phyloP scores from a whole-genome alignment of 148 eudicot genomes.

The Vaccinium vitisidaea region DNA sequence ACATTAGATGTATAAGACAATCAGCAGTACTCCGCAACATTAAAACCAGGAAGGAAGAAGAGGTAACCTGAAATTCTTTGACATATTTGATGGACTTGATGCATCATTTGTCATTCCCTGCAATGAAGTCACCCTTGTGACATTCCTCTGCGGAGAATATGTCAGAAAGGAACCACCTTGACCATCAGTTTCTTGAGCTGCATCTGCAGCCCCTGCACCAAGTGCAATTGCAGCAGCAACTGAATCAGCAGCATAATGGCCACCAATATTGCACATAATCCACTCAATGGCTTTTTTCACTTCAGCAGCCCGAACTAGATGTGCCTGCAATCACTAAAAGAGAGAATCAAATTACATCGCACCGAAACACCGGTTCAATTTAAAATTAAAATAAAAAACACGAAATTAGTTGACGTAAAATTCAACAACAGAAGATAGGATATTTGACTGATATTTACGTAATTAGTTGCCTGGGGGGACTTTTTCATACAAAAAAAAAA shows the following conservation, averaged over 20 bases:
- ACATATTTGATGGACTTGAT: constrained; percentile 49
- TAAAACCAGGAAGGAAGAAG: constrained; percentile 14
- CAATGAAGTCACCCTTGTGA: constrained; percentile 33
- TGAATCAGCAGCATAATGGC: constrained; percentile 95
- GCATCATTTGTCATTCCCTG: constrained; percentile 64
- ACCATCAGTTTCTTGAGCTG: constrained; percentile 52
- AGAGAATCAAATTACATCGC: constrained; percentile 48
- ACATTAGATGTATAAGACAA: not conserved
- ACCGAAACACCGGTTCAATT: constrained; percentile 12
- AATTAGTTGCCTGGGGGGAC: not conserved
- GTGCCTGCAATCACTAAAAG: constrained; percentile 86
- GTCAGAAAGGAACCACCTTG: constrained; percentile 37
- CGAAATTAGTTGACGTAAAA: not conserved
- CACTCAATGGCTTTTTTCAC: constrained; percentile 95
- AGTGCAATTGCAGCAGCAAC: constrained; percentile 67
- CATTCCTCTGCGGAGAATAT: constrained; percentile 52
- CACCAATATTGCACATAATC: constrained; percentile 91
- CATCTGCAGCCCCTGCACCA: constrained; percentile 44
- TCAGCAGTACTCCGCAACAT: not conserved
- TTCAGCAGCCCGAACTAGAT: constrained; percentile 84
- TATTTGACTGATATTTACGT: not conserved
- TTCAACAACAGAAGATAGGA: not conserved
- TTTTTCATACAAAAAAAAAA: not conserved
- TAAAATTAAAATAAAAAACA: not conserved
- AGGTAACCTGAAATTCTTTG: constrained; percentile 81